A percentile compares a stretch with the other conserved stretches of the same genome.
Conservation (phyloP, 108 stramenopile genomes). For the Cyclostephanos invisitatus region DNA sequence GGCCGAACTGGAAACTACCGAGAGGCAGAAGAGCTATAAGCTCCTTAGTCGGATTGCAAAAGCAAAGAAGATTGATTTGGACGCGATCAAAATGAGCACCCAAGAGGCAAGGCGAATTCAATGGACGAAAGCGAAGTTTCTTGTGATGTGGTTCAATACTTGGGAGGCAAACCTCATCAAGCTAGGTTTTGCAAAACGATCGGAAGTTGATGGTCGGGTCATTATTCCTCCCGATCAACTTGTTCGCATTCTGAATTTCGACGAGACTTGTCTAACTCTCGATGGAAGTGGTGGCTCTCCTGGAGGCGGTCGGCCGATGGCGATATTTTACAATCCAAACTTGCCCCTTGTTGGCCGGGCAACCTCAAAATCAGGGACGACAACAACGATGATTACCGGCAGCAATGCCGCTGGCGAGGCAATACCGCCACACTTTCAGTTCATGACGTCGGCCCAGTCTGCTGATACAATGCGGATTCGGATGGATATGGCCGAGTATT, state of each 20-base stretch:
- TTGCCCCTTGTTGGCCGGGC: conserved; percentile 13
- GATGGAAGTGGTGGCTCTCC: conserved; percentile 20
- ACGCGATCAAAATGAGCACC: not conserved
- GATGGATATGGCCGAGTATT: conserved; percentile 5
- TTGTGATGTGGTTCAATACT: conserved; percentile 3
- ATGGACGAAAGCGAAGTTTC: conserved; percentile 2
- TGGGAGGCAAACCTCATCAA: not conserved
- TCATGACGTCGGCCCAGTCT: conserved; percentile 19
- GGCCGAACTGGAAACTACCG: not conserved
- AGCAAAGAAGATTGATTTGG: not conserved
- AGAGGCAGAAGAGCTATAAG: not conserved
- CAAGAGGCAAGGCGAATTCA: conserved; percentile 4
- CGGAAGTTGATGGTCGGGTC: conserved; percentile 14
- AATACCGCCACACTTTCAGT: conserved; percentile 20
- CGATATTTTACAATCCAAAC: conserved; percentile 13
- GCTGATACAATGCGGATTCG: conserved; percentile 14
- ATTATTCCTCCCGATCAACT: conserved; percentile 19
- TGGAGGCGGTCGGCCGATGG: conserved; percentile 29
- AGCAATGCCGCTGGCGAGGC: conserved; percentile 19
- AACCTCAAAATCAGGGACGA: conserved; percentile 4
- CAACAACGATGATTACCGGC: conserved; percentile 28
- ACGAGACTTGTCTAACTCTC: conserved; percentile 20
- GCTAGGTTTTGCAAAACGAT: conserved; percentile 1
- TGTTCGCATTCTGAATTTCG: conserved; percentile 11
- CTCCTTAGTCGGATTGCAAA: not conserved